A percentile compares a stretch with the other conserved stretches of the same genome.
These are phyloP conservation scores for Massariosphaeria phaeospora DNA, from an alignment of 495 filamentous ascomycete species.

Conservation along the genomic window DNA sequence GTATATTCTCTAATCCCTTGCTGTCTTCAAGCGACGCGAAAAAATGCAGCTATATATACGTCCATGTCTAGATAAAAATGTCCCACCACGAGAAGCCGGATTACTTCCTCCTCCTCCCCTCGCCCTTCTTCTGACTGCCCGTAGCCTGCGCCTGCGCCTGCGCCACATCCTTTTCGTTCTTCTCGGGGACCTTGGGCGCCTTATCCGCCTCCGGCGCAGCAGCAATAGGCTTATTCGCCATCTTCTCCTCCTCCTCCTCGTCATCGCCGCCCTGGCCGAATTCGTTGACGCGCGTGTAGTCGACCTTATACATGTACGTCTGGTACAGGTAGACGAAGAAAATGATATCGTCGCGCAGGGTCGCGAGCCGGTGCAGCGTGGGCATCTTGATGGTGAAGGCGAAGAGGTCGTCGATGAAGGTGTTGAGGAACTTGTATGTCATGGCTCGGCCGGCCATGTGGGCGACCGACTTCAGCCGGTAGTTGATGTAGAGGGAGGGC, in stretches of 20 bases:
- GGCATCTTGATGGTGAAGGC: constrained; percentile 99
- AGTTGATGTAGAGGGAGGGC: constrained; percentile 96
- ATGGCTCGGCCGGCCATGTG: constrained; percentile 96
- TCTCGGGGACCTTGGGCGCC: constrained; percentile 42
- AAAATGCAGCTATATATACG: too few species aligned
- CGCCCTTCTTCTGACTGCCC: constrained; percentile 37
- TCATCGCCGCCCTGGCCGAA: constrained; percentile 94
- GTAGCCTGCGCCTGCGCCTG: constrained; percentile 36
- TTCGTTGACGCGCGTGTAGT: constrained; percentile 90
- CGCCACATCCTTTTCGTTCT: constrained; percentile 31
- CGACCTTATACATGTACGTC: constrained; percentile 84
- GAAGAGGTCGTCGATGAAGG: constrained; percentile 82
- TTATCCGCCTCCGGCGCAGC: constrained; percentile 36
- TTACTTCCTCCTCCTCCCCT: constrained; percentile 27
- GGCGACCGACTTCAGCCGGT: constrained; percentile 89
- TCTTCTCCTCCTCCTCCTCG: constrained; percentile 59
- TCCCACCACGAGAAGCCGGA: too few species aligned
- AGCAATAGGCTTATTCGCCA: constrained; percentile 36
- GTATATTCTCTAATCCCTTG: too few species aligned
- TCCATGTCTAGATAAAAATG: too few species aligned
- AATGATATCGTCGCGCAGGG: constrained; percentile 90
- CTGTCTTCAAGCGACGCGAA: too few species aligned
- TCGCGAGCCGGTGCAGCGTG: constrained; percentile 87
- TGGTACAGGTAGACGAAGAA: constrained; percentile 99
- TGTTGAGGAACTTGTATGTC: constrained; percentile 94